phyloP scores from a whole-genome alignment of 2,329 filamentous ascomycete genomes.

The Botrytis deweyae region DNA sequence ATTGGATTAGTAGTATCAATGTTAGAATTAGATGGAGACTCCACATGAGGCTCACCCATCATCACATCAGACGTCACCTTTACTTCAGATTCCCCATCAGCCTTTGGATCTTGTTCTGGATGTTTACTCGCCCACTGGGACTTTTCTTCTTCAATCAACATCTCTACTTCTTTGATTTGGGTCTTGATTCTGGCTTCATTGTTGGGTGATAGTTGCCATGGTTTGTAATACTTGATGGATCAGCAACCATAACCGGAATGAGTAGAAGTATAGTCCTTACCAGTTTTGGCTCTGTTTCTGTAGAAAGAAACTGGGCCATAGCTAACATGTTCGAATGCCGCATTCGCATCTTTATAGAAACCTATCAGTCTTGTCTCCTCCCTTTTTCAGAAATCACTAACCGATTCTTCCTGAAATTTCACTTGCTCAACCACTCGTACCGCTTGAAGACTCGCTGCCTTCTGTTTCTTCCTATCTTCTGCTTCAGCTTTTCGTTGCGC shows the following conservation, averaged over 20 bases:
- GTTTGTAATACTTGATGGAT: conserved; percentile 71
- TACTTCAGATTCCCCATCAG: conserved; percentile 32
- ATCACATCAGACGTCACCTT: conserved; percentile 41
- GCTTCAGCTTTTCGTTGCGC: conserved; percentile 71
- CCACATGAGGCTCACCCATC: conserved; percentile 47
- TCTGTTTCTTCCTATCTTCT: conserved; percentile 64
- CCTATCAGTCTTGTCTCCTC: conserved; percentile 16
- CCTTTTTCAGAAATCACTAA: conserved; percentile 48
- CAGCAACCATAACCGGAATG: conserved; percentile 28
- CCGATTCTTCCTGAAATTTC: conserved; percentile 72
- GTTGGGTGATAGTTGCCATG: conserved; percentile 69
- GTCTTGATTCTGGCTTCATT: conserved; percentile 70
- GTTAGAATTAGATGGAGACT: conserved; percentile 42
- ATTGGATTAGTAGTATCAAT: conserved; percentile 43
- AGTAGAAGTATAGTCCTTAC: conserved; percentile 50
- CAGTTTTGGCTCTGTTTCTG: conserved; percentile 67
- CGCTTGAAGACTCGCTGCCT: conserved; percentile 59
- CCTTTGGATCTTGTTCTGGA: conserved; percentile 39
- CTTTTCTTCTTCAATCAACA: conserved; percentile 62
- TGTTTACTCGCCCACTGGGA: conserved; percentile 57
- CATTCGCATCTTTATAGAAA: conserved; percentile 52
- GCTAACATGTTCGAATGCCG: conserved; percentile 71
- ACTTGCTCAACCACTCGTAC: conserved; percentile 68
- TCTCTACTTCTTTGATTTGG: conserved; percentile 67
- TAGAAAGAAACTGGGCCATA: conserved; percentile 71